Conservation (phyloP, 345 rosid genomes). For the Linum trigynum region DNA sequence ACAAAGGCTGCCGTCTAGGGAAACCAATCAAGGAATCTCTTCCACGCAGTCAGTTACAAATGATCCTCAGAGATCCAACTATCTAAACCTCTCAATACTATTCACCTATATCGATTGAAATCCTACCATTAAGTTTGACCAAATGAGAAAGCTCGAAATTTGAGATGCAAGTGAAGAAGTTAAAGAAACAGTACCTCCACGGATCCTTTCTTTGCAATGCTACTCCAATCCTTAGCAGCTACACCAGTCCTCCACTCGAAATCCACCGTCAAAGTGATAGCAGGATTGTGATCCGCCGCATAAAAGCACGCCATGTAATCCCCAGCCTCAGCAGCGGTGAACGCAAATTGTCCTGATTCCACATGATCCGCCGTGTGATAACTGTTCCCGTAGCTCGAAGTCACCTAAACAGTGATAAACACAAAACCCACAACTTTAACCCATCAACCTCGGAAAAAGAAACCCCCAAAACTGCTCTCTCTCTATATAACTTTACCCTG, state of each 20-base stretch:
- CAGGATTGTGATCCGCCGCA: conserved; percentile 52
- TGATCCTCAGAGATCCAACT: too few relatives aligned
- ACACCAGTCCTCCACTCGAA: conserved; percentile 88
- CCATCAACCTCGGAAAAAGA: too few relatives aligned
- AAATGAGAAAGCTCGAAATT: not conserved
- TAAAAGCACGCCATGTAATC: conserved; percentile 81
- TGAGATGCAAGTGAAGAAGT: not conserved
- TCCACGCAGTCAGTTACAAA: too few relatives aligned
- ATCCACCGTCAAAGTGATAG: conserved; percentile 47
- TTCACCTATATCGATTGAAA: too few relatives aligned
- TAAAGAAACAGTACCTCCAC: conserved; percentile 43
- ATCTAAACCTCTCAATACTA: too few relatives aligned
- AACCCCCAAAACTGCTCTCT: not conserved
- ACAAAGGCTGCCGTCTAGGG: too few relatives aligned
- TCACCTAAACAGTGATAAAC: conserved; percentile 38
- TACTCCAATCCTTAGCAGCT: conserved; percentile 70
- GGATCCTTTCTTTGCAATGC: conserved; percentile 82
- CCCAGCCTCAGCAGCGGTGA: conserved; percentile 72
- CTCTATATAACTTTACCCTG: conserved; percentile 30
- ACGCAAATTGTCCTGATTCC: conserved; percentile 74
- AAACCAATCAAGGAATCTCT: too few relatives aligned
- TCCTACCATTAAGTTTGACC: too few relatives aligned
- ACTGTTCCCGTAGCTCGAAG: conserved; percentile 64
- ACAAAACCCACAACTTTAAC: not conserved
- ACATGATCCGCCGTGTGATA: conserved; percentile 59